phyloP scores from a whole-genome alignment of 192 early-diverging fungal genomes.

The Gigaspora rosea region DNA sequence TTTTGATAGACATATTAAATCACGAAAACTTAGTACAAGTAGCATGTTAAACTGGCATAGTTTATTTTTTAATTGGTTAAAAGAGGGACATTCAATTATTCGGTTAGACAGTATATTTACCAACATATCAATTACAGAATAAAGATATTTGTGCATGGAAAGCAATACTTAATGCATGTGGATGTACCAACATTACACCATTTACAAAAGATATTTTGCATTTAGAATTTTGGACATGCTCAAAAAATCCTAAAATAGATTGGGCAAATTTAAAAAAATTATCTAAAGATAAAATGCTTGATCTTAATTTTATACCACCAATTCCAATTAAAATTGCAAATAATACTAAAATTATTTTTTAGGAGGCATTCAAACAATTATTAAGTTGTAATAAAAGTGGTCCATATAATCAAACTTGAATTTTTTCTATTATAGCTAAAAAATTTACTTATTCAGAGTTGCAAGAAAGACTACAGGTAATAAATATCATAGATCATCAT shows the following conservation, averaged over 20 bases:
- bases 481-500: too few species aligned
- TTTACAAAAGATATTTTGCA: background rate
- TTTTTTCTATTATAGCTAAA: slow-evolving; percentile 9
- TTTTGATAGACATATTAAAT: background rate
- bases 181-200: background rate
- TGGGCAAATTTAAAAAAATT: background rate
- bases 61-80: too few species aligned
- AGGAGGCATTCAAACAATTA: background rate
- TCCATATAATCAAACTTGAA: background rate
- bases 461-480: slow-evolving; percentile 4
- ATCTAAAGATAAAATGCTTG: slow-evolving; percentile 6
- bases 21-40: background rate
- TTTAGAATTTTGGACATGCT: background rate
- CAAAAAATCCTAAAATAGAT: background rate
- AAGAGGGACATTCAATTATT: background rate
- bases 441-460: background rate
- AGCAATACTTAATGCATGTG: background rate
- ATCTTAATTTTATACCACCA: background rate
- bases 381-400: background rate
- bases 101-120: background rate
- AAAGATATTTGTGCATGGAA: slow-evolving; percentile 13
- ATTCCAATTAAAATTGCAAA: background rate
- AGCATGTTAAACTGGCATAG: background rate
- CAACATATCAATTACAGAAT: background rate
- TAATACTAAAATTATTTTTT: background rate